Conservation (phyloP, 768 basidiomycete species). For the Russula ochroleuca region DNA sequence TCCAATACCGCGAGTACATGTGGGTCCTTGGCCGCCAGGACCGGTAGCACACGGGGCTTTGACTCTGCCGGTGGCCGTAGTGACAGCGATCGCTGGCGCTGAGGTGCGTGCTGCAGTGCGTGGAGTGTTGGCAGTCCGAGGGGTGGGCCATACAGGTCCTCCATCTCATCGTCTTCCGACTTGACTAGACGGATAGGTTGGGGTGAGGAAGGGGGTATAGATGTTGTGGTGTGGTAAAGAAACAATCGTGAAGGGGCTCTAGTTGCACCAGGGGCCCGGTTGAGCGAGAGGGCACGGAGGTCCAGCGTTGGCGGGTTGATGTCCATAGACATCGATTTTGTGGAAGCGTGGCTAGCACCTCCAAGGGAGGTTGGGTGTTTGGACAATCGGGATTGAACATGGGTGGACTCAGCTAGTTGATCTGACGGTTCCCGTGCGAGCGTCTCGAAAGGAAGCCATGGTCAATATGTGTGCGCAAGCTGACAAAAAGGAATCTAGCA, state of each 20-base stretch:
- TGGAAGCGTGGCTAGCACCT: neutral
- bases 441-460: neutral
- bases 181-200: neutral
- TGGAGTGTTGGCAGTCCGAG: neutral
- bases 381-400: neutral
- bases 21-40: conserved; percentile 17
- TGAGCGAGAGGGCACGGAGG: conserved; percentile 19
- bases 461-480: neutral
- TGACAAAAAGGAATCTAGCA: neutral
- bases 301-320: conserved; percentile 15
- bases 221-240: neutral
- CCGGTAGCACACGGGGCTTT: conserved; percentile 8
- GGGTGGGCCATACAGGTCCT: conserved; percentile 10
- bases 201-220: neutral
- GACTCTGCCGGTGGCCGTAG: neutral
- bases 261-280: neutral
- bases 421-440: neutral
- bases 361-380: neutral
- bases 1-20: conserved; percentile 12
- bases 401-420: neutral
- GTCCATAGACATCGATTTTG: conserved; percentile 14
- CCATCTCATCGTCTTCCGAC: conserved; percentile 13
- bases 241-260: neutral
- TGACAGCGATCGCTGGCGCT: neutral
- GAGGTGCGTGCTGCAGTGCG: neutral